Evolutionary conservation across 371 early-diverging fungal genomes (phyloP), one percentile per base, ranked within the genome.

Genomic region (Nematocida sp.): DNA sequence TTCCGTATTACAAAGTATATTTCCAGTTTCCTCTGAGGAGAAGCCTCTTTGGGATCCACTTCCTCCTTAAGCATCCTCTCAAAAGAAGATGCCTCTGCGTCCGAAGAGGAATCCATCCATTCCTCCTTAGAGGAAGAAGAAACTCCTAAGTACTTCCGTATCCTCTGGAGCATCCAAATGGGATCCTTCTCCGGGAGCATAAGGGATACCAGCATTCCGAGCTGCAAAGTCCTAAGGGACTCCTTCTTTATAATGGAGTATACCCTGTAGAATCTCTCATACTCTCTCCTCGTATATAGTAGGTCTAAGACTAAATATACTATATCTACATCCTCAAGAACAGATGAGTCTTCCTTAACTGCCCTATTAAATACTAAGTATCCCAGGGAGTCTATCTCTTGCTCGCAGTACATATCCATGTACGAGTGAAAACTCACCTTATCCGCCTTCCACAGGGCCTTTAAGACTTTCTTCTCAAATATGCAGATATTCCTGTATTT

Each of bases 371-470:
- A 79, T 38, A 77, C 48, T 33, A 55, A 66, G 47, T 66, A 79
- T 13, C 49, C 25, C n/a, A 81, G 38, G 13, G 79, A 79, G 45
- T 81, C 82, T 11, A 81, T 64, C 23, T 81, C 82, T 39, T 81
- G 82, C 53, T 81, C 82, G 55, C 82, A 81, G 56, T 75, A 50
- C 7, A 81, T 47, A 23, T 79, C 68, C 16, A 78, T 65, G 9
- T n/a, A 30, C 23, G 47, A 59, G 25, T 45, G 2, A 16, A 51
- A 35, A 11, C 9, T 11, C 33, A 25, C 50, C 16, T 39, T 5
- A 38, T 11, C 26, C 5, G 5, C 20, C 9, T 26, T 16, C 25
- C 7, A 16, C 16, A 63, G 3, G 5, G 7, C 25, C 48, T 42
- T 16, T n/a, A 63, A 42, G 25, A 71, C 36, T 7, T 11, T 23